Conservation (phyloP, 257 asterid species). For the Avicennia marina region DNA sequence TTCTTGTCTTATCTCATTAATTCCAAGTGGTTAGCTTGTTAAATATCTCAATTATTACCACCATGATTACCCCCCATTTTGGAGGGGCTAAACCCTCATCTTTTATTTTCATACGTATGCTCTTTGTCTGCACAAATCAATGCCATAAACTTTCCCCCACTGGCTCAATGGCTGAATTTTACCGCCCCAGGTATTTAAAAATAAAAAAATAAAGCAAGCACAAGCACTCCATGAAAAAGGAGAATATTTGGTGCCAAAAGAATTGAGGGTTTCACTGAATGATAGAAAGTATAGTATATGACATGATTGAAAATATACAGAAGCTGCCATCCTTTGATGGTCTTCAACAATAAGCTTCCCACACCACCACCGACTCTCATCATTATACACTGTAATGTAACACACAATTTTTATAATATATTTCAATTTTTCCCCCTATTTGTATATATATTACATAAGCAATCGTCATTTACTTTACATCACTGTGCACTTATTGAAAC, state of each 20-base stretch:
- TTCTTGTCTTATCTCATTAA: constrained; percentile 20
- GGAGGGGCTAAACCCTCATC: too few relatives aligned
- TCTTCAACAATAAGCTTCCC: constrained; percentile 40
- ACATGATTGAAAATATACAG: constrained; percentile 27
- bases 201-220: too few relatives aligned
- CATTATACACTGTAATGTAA: constrained; percentile 25
- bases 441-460: neutral
- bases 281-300: neutral
- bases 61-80: constrained; percentile 16
- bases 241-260: too few relatives aligned
- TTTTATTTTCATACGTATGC: constrained; percentile 9
- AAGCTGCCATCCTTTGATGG: constrained; percentile 29
- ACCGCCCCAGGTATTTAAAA: too few relatives aligned
- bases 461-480: constrained; percentile 26
- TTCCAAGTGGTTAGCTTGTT: constrained; percentile 29
- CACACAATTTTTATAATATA: too few relatives aligned
- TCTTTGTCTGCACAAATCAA: constrained; percentile 5
- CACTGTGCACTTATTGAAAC: constrained; percentile 8
- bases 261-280: neutral
- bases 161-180: too few relatives aligned
- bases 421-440: too few relatives aligned
- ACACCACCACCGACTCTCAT: constrained; percentile 52
- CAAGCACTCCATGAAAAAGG: too few relatives aligned
- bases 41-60: constrained; percentile 31
- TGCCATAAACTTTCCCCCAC: neutral